Conservation (phyloP, 495 filamentous ascomycete genomes). For the Venustampulla echinocandica region DNA sequence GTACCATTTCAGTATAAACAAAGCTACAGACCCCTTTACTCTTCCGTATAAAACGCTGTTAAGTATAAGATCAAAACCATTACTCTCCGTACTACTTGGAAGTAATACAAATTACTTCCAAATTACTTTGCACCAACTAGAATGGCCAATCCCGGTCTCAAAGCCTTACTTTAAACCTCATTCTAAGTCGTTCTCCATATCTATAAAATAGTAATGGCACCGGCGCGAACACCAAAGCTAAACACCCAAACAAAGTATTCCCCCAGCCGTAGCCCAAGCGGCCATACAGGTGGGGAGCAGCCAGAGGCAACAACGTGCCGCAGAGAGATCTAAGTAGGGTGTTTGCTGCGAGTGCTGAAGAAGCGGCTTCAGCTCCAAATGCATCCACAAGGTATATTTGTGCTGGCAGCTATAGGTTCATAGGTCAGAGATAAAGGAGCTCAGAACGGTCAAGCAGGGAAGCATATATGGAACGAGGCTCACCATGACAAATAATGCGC, state of each 20-base stretch:
- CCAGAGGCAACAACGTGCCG: conserved; percentile 26
- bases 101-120: too few species aligned
- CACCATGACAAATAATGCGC: conserved; percentile 48
- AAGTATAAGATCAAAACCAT: too few species aligned
- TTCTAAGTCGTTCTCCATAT: not conserved
- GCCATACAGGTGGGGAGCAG: conserved; percentile 24
- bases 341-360: too few species aligned
- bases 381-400: conserved; percentile 56
- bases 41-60: too few species aligned
- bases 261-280: conserved; percentile 16
- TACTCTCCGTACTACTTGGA: too few species aligned
- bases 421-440: not conserved
- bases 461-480: too few species aligned
- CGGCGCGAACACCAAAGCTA: not conserved
- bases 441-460: conserved; percentile 28
- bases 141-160: too few species aligned
- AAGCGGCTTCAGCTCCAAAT: too few species aligned
- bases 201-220: not conserved
- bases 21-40: too few species aligned
- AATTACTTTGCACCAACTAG: too few species aligned
- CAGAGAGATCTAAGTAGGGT: too few species aligned
- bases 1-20: too few species aligned
- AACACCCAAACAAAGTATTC: not conserved
- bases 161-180: not conserved
- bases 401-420: conserved; percentile 9